Conservation (phyloP, 495 filamentous ascomycete species). For the Neurospora sublineolata region DNA sequence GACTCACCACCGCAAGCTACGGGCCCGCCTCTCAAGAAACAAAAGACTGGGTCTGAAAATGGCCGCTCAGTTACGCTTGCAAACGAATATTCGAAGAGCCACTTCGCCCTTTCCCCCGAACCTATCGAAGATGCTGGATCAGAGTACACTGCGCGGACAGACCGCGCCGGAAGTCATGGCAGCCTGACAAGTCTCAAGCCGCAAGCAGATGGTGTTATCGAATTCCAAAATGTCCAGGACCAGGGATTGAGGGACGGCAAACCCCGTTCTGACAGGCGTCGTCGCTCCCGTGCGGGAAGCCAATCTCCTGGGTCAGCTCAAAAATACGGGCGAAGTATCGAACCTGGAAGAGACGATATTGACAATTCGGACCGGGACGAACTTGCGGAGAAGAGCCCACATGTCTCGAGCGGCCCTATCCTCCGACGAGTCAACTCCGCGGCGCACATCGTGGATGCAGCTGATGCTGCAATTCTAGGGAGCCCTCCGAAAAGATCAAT, state of each 20-base stretch:
- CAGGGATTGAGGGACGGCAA: background rate
- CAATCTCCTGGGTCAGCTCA: background rate
- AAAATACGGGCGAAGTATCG: background rate
- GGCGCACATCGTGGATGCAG: background rate
- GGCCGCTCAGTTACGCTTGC: background rate
- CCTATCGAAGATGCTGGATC: slow-evolving; percentile 12
- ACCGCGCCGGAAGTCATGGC: slow-evolving; percentile 4
- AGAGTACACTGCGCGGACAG: background rate
- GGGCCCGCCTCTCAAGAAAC: slow-evolving; percentile 16
- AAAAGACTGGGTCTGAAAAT: slow-evolving; percentile 7
- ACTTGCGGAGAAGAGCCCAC: background rate
- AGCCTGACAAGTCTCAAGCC: slow-evolving; percentile 12
- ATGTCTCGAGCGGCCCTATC: background rate
- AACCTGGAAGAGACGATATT: slow-evolving; percentile 5
- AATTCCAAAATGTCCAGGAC: slow-evolving; percentile 13
- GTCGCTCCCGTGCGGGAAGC: background rate
- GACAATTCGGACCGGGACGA: slow-evolving; percentile 5
- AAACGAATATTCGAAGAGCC: background rate
- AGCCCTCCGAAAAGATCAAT: background rate
- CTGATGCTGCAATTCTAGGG: slow-evolving; percentile 7
- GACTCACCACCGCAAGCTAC: background rate
- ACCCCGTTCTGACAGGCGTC: slow-evolving; percentile 3
- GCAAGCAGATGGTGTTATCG: slow-evolving; percentile 3
- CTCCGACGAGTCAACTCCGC: background rate
- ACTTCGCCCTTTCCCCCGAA: background rate